These are phyloP conservation scores for Blastobotrys attinorum DNA, from an alignment of 805 yeast genomes.

Conservation along the genomic window DNA sequence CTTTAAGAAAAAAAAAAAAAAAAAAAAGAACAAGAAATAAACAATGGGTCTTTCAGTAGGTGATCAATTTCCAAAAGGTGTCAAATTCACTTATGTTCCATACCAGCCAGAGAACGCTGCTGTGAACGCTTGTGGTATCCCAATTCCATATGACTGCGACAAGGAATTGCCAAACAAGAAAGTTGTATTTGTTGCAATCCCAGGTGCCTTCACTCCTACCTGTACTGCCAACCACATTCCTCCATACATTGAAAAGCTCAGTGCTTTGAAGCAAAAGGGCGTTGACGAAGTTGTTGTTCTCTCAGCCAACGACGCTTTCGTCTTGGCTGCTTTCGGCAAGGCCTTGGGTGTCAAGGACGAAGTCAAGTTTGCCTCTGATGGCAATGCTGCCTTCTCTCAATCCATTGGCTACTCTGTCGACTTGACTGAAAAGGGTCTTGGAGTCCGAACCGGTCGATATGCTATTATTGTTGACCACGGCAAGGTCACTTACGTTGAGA, in stretches of 20 bases:
- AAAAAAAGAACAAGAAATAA: too few species aligned
- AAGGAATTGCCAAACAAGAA: conserved; percentile 37
- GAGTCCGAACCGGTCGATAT: conserved; percentile 60
- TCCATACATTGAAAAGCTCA: conserved; percentile 45
- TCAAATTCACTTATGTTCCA: conserved; percentile 29
- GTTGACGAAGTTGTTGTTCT: conserved; percentile 56
- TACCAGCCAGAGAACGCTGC: conserved; percentile 25
- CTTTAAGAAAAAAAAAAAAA: too few species aligned
- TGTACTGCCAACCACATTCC: conserved; percentile 70
- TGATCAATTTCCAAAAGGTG: conserved; percentile 28
- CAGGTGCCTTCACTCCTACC: conserved; percentile 85
- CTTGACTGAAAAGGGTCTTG: conserved; percentile 45
- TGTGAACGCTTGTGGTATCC: conserved; percentile 33
- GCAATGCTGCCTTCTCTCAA: conserved; percentile 50
- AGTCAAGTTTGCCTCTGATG: conserved; percentile 57
- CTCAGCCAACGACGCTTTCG: conserved; percentile 67
- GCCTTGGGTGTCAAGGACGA: conserved; percentile 33
- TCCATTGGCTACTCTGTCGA: conserved; percentile 53
- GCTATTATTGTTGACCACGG: conserved; percentile 62
- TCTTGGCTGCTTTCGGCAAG: conserved; percentile 60
- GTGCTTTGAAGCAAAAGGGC: conserved; percentile 48
- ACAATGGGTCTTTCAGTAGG: too few species aligned
- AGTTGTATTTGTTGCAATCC: conserved; percentile 66
- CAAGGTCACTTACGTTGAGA: conserved; percentile 42
- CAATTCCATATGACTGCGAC: conserved; percentile 29